Base-by-base conservation (phyloP, 1,139 yeast genomes). In the Zygosaccharomyces sapae region DNA sequence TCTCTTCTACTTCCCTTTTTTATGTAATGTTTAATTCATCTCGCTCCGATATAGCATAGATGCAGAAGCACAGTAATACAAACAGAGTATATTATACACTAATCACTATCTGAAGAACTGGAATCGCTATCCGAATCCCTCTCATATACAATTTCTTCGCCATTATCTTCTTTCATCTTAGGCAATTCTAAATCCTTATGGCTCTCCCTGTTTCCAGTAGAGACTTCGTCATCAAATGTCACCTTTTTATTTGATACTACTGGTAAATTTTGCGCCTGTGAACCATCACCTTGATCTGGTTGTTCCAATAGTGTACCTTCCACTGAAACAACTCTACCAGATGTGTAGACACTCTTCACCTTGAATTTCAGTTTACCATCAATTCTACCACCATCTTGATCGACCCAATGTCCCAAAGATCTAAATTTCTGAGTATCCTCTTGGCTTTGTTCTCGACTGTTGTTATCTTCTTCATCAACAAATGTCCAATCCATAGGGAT, bases 401-500 rank as follows among this genome's bases (percentile, higher is more conserved):
- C 96, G 8, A 74, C 73, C 97, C 97, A 92, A 65, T 85, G 77
- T 2, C 97, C 98, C 58, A 86, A 72, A 0, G 89, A 81, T 50
- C 60, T 72, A 73, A 56, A 73, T 70, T 47, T 66, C 16, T 48
- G 46, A 8, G 36, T 39, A 18, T 46, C 52, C 44, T 44, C 46
- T 12, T 50, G 53, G n/a, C 48, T 44, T 49, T 58, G 48, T 38
- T 57, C 50, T 12, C 55, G 63, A 16, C 54, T 57, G n/a, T 8
- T 57, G 5, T 56, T 64, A 35, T 66, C 71, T 37, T 67, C 70
- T 57, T 75, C 80, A 42, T 94, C 92, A 46, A 85, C 75, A 67
- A 90, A 92, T 31, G 72, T 71, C 98, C 98, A 92, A 45, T 74
- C 78, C 36, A 71, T 70, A 13, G 98, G 98, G 54, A 92, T 88